A percentile compares a stretch with the other conserved stretches of the same genome.
These are phyloP conservation scores for Colletotrichum graminicola DNA, from an alignment of 2,329 filamentous ascomycete genomes.

Conservation along the genomic window DNA sequence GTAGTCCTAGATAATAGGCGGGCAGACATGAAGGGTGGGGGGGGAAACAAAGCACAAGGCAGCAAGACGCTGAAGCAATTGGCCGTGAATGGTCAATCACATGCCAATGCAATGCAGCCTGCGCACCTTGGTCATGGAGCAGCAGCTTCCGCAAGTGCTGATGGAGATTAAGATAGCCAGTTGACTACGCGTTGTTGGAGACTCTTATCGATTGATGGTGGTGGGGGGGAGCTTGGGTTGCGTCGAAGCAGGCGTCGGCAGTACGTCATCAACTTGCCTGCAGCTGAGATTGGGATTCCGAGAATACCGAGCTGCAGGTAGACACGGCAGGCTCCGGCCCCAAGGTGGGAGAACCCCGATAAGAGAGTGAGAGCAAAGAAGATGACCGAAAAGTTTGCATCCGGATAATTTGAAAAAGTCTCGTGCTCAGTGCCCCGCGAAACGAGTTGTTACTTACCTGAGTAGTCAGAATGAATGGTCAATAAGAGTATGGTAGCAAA, in stretches of 20 bases:
- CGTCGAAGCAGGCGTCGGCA: conserved; percentile 11
- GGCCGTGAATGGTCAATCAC: conserved; percentile 13
- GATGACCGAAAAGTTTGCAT: background rate
- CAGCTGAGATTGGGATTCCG: conserved; percentile 11
- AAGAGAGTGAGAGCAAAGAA: background rate
- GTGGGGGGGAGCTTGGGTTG: conserved; percentile 11
- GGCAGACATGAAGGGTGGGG: background rate
- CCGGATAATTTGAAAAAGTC: background rate
- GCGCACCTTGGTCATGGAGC: conserved; percentile 31
- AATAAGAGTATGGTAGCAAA: background rate
- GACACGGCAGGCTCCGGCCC: conserved; percentile 10
- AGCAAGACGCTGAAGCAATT: background rate
- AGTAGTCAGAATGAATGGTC: background rate
- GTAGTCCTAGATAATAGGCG: background rate
- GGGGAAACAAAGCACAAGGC: background rate
- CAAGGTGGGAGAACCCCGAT: background rate
- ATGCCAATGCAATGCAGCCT: conserved; percentile 25
- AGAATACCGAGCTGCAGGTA: conserved; percentile 19
- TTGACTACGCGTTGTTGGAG: background rate
- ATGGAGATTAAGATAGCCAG: background rate
- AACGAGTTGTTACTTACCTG: background rate
- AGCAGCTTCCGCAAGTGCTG: conserved; percentile 15
- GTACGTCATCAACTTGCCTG: conserved; percentile 31
- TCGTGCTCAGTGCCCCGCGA: background rate
- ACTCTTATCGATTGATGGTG: conserved; percentile 38